phyloP scores from a whole-genome alignment of 495 filamentous ascomycete genomes.

The Aspergillus nidulans region DNA sequence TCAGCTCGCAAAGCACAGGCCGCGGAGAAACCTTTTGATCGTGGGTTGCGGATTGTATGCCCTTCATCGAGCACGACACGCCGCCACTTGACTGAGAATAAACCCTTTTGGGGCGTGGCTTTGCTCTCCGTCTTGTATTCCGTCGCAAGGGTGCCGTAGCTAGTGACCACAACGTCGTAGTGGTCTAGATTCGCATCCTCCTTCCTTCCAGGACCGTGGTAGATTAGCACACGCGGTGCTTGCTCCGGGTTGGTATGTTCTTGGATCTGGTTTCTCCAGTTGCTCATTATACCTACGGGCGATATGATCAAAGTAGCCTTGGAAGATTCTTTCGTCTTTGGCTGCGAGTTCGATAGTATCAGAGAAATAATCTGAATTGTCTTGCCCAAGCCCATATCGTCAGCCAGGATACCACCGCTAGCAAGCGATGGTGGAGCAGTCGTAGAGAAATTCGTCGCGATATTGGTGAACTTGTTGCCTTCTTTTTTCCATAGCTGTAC shows the following conservation, averaged over 20 bases:
- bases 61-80: conserved; percentile 86
- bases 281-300: conserved; percentile 86
- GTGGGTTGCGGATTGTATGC: conserved; percentile 76
- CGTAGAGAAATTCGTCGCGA: conserved; percentile 71
- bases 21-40: conserved; percentile 65
- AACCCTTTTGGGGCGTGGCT: conserved; percentile 30
- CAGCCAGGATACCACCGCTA: conserved; percentile 80
- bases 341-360: conserved; percentile 58
- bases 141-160: conserved; percentile 60
- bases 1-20: conserved; percentile 62
- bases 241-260: conserved; percentile 62
- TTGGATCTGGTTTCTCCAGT: conserved; percentile 81
- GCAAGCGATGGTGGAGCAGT: conserved; percentile 54
- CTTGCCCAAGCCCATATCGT: conserved; percentile 95
- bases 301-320: conserved; percentile 75
- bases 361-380: conserved; percentile 84
- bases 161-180: conserved; percentile 79
- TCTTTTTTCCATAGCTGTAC: conserved; percentile 77
- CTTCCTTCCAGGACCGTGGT: conserved; percentile 64
- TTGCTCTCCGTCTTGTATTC: conserved; percentile 38
- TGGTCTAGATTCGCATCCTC: conserved; percentile 47
- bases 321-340: conserved; percentile 29
- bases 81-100: conserved; percentile 70
- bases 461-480: conserved; percentile 57
- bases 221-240: conserved; percentile 63